phyloP scores from a whole-genome alignment of 345 rosid genomes.

The Turritis glabra region DNA sequence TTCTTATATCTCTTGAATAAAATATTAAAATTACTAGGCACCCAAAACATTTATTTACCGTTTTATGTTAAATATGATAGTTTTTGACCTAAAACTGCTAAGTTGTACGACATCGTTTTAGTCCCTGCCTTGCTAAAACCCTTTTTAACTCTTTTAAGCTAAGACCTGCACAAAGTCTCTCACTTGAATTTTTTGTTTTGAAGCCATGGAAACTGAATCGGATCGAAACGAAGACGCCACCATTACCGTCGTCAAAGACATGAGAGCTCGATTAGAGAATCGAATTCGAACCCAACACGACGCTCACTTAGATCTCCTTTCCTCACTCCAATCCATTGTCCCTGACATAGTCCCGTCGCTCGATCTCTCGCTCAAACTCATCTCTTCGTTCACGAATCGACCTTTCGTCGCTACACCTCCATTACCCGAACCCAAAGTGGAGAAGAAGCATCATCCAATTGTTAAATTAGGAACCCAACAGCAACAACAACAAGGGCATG shows the following conservation, averaged over 20 bases:
- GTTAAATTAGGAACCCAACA: slow-evolving; percentile 20
- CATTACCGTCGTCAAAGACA: slow-evolving; percentile 51
- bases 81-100: neutral
- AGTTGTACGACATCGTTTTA: neutral
- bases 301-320: slow-evolving; percentile 64
- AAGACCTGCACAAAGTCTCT: neutral
- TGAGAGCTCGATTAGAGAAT: slow-evolving; percentile 66
- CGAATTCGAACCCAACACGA: slow-evolving; percentile 62
- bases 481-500: slow-evolving; percentile 15
- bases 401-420: slow-evolving; percentile 69
- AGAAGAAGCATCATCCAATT: slow-evolving; percentile 29
- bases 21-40: too few species aligned
- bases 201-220: slow-evolving; percentile 46
- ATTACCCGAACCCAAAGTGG: slow-evolving; percentile 57
- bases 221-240: slow-evolving; percentile 45
- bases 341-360: slow-evolving; percentile 72
- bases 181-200: neutral
- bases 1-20: too few species aligned
- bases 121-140: neutral
- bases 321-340: slow-evolving; percentile 65
- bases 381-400: slow-evolving; percentile 71
- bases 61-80: neutral
- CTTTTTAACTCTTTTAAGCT: neutral
- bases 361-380: slow-evolving; percentile 70
- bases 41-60: too few species aligned